These are phyloP conservation scores for Russula sp. DNA, from an alignment of 768 basidiomycete species.

Conservation along the genomic window DNA sequence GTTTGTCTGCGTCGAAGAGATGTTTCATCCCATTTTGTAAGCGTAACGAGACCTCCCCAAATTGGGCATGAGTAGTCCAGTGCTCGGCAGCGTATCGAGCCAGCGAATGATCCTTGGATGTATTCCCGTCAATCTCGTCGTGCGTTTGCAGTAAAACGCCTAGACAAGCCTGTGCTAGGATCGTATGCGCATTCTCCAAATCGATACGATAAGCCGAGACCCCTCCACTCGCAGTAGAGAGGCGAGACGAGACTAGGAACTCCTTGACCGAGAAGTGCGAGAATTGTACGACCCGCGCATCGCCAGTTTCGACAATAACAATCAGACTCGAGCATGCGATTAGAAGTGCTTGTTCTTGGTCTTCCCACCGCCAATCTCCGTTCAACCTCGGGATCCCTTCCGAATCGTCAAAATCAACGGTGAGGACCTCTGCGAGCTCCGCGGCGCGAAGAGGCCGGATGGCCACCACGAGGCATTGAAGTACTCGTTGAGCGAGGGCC, in stretches of 20 bases:
- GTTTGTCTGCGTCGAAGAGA: neutral
- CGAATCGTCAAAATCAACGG: too few relatives aligned
- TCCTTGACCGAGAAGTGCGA: conserved; percentile 4
- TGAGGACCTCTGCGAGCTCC: too few relatives aligned
- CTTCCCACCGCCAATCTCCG: too few relatives aligned
- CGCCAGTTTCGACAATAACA: too few relatives aligned
- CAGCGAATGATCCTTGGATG: neutral
- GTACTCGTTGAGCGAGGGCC: too few relatives aligned
- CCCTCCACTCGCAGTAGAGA: neutral
- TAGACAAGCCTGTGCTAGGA: neutral
- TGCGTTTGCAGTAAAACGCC: neutral
- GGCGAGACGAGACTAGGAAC: neutral
- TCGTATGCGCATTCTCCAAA: conserved; percentile 2
- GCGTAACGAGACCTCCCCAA: neutral
- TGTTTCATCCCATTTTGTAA: neutral
- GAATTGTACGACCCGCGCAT: neutral
- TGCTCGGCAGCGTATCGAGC: neutral
- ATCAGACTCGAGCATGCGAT: too few relatives aligned
- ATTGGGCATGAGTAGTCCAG: neutral
- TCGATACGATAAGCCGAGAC: neutral
- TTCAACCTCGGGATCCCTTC: too few relatives aligned
- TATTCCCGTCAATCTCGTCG: neutral
- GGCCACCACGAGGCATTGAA: too few relatives aligned
- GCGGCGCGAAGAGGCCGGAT: too few relatives aligned
- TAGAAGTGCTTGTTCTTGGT: too few relatives aligned